phyloP scores from a whole-genome alignment of 2,329 filamentous ascomycete species.

The Scedosporium boydii region DNA sequence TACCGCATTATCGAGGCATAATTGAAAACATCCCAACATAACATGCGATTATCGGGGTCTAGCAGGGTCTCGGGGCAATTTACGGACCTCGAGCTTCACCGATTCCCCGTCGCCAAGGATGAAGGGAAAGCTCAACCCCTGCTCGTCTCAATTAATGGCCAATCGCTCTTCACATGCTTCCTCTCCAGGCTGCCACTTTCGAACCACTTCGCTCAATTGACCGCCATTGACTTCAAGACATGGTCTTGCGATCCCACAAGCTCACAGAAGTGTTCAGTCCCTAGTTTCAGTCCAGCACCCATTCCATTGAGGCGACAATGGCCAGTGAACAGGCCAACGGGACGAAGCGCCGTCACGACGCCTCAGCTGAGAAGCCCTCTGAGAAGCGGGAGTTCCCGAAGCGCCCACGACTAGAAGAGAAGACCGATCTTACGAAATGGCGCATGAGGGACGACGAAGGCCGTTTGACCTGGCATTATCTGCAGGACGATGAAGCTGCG shows the following conservation, averaged over 20 bases:
- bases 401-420: constrained; percentile 37
- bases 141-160: constrained; percentile 16
- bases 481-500: constrained; percentile 61
- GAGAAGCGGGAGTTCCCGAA: constrained; percentile 28
- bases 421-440: constrained; percentile 78
- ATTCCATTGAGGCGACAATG: constrained; percentile 14
- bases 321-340: constrained; percentile 21
- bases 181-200: constrained; percentile 1
- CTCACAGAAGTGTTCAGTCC: too few relatives aligned
- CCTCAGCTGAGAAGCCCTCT: constrained; percentile 14
- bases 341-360: constrained; percentile 32
- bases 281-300: background rate
- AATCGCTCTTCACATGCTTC: constrained; percentile 10
- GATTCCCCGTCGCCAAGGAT: background rate
- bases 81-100: background rate
- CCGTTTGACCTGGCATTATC: constrained; percentile 88
- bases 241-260: too few relatives aligned
- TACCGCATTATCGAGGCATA: too few relatives aligned
- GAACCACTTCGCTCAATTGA: constrained; percentile 4
- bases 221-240: too few relatives aligned
- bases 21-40: too few relatives aligned
- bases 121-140: constrained; percentile 8
- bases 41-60: too few relatives aligned
- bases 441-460: constrained; percentile 67
- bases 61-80: background rate